These are phyloP conservation scores for Scutellaria baicalensis DNA, from an alignment of 257 asterid species.

Conservation along the genomic window DNA sequence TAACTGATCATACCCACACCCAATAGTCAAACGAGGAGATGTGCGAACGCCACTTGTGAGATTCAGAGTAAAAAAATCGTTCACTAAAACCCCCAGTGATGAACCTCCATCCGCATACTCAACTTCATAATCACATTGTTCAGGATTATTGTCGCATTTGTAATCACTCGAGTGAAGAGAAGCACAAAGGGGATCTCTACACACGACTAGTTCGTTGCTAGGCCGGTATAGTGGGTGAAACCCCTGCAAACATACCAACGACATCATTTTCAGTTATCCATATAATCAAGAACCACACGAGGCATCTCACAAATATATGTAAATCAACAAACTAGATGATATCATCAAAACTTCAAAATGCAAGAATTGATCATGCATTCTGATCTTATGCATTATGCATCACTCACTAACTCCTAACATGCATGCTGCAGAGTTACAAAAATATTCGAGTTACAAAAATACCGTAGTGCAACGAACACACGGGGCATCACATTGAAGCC, in stretches of 20 bases:
- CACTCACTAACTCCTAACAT: too few relatives aligned
- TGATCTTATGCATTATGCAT: too few relatives aligned
- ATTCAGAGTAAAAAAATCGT: constrained; percentile 60
- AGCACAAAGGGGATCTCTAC: constrained; percentile 87
- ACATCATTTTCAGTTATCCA: not conserved
- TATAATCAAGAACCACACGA: not conserved
- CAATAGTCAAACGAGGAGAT: constrained; percentile 71
- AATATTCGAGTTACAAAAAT: not conserved
- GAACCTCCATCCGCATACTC: constrained; percentile 99
- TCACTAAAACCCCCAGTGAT: constrained; percentile 86
- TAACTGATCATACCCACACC: constrained; percentile 99
- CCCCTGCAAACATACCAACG: constrained; percentile 29
- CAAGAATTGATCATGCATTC: too few relatives aligned
- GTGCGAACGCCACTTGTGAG: constrained; percentile 55
- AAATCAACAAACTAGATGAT: too few relatives aligned
- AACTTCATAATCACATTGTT: constrained; percentile 93
- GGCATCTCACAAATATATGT: too few relatives aligned
- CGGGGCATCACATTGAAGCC: constrained; percentile 99
- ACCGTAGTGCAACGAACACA: constrained; percentile 91
- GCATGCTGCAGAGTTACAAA: not conserved
- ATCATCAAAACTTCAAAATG: too few relatives aligned
- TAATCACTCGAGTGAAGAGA: constrained; percentile 76
- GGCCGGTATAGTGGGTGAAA: constrained; percentile 93
- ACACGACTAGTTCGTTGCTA: constrained; percentile 75
- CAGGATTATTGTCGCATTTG: constrained; percentile 63